Percentiles rank a stretch among this genome's conserved stretches.
These are phyloP conservation scores for Rhizophagus clarus DNA, from an alignment of 192 early-diverging fungal species.

Conservation along the genomic window DNA sequence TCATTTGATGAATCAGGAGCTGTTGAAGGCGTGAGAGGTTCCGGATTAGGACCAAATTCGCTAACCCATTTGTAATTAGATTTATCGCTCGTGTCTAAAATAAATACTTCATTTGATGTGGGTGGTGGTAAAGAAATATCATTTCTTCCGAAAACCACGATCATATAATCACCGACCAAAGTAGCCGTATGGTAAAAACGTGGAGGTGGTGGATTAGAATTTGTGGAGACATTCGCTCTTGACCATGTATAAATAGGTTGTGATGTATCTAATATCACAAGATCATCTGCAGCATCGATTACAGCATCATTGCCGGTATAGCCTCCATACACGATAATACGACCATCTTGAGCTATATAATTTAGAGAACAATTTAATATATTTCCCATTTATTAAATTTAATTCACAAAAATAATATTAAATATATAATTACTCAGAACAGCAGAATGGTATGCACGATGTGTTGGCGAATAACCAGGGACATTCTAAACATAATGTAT, in stretches of 20 bases:
- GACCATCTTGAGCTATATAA: constrained; percentile 5
- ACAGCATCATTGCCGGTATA: background rate
- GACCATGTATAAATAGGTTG: constrained; percentile 5
- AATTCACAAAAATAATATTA: background rate
- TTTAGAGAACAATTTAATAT: background rate
- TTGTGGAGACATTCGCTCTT: background rate
- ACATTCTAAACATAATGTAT: background rate
- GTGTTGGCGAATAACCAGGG: background rate
- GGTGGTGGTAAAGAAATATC: too few relatives aligned
- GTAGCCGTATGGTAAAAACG: constrained; percentile 5
- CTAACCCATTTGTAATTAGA: constrained; percentile 5
- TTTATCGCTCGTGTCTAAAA: constrained; percentile 4
- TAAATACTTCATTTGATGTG: background rate
- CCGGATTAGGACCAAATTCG: background rate
- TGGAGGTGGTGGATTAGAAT: background rate
- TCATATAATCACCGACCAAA: constrained; percentile 7
- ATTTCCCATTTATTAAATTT: background rate
- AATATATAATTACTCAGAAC: background rate
- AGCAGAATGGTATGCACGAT: background rate
- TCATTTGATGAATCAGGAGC: too few relatives aligned
- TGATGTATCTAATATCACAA: background rate
- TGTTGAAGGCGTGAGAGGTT: too few relatives aligned
- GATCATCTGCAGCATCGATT: background rate
- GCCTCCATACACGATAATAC: constrained; percentile 12
- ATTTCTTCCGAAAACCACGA: background rate